Evolutionary conservation across 202 grass and related monocot genomes (phyloP).

Genomic region (Thinopyrum obtusiflorum): DNA sequence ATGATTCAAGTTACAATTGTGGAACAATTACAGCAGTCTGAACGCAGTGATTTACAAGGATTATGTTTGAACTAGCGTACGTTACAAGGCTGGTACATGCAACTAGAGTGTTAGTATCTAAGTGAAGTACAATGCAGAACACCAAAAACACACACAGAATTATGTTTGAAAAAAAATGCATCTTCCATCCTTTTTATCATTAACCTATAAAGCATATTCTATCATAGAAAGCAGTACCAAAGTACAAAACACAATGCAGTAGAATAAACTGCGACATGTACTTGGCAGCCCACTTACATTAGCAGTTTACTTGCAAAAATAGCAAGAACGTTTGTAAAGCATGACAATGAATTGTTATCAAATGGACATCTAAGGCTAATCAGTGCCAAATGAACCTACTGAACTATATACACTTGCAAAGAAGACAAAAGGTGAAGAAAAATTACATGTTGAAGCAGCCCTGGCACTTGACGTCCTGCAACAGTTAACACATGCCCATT

Average conservation of each 20-base stretch:
- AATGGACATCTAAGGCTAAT: neutral
- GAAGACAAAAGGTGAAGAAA: neutral
- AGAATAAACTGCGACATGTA: too few relatives aligned
- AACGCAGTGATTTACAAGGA: neutral
- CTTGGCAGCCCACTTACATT: too few relatives aligned
- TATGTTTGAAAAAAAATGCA: neutral
- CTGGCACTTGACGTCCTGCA: conserved; percentile 78
- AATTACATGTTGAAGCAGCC: conserved; percentile 81
- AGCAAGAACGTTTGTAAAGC: neutral
- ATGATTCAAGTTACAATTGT: neutral
- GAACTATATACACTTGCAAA: neutral
- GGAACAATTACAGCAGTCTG: neutral
- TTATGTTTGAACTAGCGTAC: neutral
- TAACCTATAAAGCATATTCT: neutral
- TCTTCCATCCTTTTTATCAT: neutral
- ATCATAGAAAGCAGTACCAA: neutral
- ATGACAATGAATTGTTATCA: neutral
- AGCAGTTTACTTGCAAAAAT: neutral
- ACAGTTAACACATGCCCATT: neutral
- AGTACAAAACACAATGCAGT: too few relatives aligned
- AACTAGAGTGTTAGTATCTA: neutral
- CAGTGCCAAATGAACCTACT: neutral
- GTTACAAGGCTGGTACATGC: neutral
- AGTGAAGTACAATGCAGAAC: neutral
- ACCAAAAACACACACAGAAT: neutral